phyloP scores from a whole-genome alignment of 176 grass and related monocot genomes.

The Rhynchospora breviuscula region DNA sequence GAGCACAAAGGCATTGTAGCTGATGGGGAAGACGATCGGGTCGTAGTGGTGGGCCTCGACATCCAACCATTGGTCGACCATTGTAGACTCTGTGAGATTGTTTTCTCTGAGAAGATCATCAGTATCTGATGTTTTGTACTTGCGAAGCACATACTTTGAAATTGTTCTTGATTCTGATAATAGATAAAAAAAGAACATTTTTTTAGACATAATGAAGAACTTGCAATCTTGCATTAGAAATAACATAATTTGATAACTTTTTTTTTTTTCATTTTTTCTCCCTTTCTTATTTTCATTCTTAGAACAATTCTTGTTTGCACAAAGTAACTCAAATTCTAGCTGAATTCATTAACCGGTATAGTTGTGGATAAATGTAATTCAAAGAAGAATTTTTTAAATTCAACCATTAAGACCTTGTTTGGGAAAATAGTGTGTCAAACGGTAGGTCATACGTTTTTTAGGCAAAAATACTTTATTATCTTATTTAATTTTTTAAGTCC shows the following conservation, averaged over 20 bases:
- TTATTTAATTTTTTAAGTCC: no score
- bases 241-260: no score
- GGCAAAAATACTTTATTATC: no score
- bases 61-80: slow-evolving; percentile 5
- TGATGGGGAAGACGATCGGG: not conserved
- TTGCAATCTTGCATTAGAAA: no score
- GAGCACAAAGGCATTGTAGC: slow-evolving; percentile 6
- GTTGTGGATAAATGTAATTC: no score
- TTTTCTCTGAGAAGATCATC: not conserved
- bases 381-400: no score
- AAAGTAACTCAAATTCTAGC: not conserved
- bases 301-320: not conserved
- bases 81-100: not conserved
- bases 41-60: not conserved
- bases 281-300: not conserved
- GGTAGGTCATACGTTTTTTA: no score
- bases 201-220: not conserved
- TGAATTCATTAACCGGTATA: no score
- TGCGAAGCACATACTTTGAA: not conserved
- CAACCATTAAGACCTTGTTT: no score
- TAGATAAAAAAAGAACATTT: not conserved
- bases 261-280: not conserved
- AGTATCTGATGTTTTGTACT: not conserved
- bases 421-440: no score
- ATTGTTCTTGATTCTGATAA: slow-evolving; percentile 8